These are phyloP conservation scores for Globisporangium paroecandrum DNA, from an alignment of 352 stramenopile species.

Conservation along the genomic window DNA sequence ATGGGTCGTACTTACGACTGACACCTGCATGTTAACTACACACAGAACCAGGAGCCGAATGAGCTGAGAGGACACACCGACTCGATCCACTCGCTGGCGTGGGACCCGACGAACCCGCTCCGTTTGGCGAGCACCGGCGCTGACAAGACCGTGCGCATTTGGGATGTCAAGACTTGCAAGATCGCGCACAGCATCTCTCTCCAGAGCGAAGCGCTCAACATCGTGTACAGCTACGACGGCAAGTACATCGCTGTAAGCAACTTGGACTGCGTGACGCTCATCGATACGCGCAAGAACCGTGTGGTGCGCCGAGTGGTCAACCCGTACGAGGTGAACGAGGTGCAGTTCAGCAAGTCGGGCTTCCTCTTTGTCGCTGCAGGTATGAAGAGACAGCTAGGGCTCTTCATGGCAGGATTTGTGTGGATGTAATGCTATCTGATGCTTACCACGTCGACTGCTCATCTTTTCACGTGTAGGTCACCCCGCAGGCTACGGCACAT, in stretches of 20 bases:
- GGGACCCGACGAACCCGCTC: constrained; percentile 63
- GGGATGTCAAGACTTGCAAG: constrained; percentile 77
- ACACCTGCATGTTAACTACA: not conserved
- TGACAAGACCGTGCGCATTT: constrained; percentile 85
- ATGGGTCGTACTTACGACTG: not conserved
- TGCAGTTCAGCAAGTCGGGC: constrained; percentile 78
- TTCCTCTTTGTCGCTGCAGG: constrained; percentile 78
- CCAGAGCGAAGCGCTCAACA: constrained; percentile 68
- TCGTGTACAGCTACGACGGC: constrained; percentile 76
- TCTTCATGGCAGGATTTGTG: not conserved
- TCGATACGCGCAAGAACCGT: constrained; percentile 80
- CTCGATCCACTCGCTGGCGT: constrained; percentile 64
- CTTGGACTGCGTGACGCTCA: constrained; percentile 69
- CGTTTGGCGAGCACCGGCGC: constrained; percentile 63
- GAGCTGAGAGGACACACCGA: constrained; percentile 75
- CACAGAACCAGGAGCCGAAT: constrained; percentile 47
- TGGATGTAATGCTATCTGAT: not conserved
- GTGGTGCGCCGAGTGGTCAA: constrained; percentile 77
- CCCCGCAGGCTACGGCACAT: constrained; percentile 67
- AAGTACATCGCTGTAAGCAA: constrained; percentile 83
- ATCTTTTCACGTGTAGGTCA: constrained; percentile 31
- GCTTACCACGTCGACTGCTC: not conserved
- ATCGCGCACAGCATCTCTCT: constrained; percentile 76
- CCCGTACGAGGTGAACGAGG: constrained; percentile 78
- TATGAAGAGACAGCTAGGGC: constrained; percentile 4